Evolutionary conservation across 202 grass and related monocot species (phyloP).

Genomic region (Musa balbisiana): DNA sequence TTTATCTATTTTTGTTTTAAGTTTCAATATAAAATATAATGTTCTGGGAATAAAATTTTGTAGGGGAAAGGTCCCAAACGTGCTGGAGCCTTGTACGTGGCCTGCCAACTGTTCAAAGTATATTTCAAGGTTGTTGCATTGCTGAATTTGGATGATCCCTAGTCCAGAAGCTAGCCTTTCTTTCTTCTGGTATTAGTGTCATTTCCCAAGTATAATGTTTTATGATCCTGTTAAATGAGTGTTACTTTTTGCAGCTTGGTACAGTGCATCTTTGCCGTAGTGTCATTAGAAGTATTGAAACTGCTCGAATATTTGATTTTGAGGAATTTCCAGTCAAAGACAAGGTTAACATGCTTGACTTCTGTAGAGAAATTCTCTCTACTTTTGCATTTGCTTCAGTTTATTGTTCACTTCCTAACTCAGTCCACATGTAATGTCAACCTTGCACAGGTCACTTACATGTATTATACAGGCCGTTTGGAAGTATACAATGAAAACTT

Average conservation of each 20-base stretch:
- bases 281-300: slow-evolving; percentile 96
- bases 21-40: no score
- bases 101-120: slow-evolving; percentile 94
- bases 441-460: slow-evolving; percentile 69
- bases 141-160: background rate
- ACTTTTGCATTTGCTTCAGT: background rate
- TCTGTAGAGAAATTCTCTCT: slow-evolving; percentile 1
- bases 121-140: slow-evolving; percentile 65
- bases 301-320: slow-evolving; percentile 89
- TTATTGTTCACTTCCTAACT: background rate
- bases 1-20: background rate
- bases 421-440: slow-evolving; percentile 13
- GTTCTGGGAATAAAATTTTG: slow-evolving; percentile 14
- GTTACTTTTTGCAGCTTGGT: slow-evolving; percentile 73
- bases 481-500: slow-evolving; percentile 98
- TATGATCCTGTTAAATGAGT: slow-evolving; percentile 22
- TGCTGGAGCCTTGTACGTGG: slow-evolving; percentile 88
- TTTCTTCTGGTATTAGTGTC: no score
- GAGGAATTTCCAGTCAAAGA: slow-evolving; percentile 91
- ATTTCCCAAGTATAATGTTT: background rate
- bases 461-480: slow-evolving; percentile 90
- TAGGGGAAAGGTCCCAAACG: slow-evolving; percentile 97
- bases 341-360: slow-evolving; percentile 40
- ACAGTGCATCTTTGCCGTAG: slow-evolving; percentile 87
- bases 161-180: background rate